These are phyloP conservation scores for Chlorociboria aeruginascens DNA, from an alignment of 495 filamentous ascomycete genomes.

Conservation along the genomic window DNA sequence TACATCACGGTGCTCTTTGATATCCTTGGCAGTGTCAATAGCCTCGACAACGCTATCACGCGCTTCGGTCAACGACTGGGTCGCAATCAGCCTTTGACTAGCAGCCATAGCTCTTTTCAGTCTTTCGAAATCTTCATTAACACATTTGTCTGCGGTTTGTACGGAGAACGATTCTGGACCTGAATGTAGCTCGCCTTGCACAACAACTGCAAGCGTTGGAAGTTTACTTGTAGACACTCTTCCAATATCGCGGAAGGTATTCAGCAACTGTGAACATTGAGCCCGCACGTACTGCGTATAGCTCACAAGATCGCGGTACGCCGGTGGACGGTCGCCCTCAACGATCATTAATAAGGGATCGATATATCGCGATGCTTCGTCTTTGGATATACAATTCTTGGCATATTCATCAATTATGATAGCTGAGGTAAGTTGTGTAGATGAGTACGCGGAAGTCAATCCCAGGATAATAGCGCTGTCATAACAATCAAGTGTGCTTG, in stretches of 20 bases:
- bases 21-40: constrained; percentile 63
- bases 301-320: constrained; percentile 79
- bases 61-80: constrained; percentile 62
- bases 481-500: constrained; percentile 34
- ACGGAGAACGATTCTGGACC: constrained; percentile 87
- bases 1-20: constrained; percentile 73
- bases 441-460: constrained; percentile 60
- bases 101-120: constrained; percentile 76
- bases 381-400: constrained; percentile 33
- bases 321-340: constrained; percentile 64
- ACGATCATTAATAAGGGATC: constrained; percentile 55
- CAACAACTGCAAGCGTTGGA: constrained; percentile 71
- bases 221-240: constrained; percentile 62
- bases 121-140: constrained; percentile 70
- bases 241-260: constrained; percentile 76
- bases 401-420: constrained; percentile 88
- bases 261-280: constrained; percentile 80
- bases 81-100: constrained; percentile 68
- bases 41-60: constrained; percentile 52
- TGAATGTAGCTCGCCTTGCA: constrained; percentile 83
- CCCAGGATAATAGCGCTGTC: constrained; percentile 45
- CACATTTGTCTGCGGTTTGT: constrained; percentile 72
- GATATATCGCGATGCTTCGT: constrained; percentile 36
- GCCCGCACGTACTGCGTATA: constrained; percentile 79
- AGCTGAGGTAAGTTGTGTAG: constrained; percentile 70